These are phyloP conservation scores for Voacanga thouarsii DNA, from an alignment of 257 asterid genomes.

Conservation along the genomic window DNA sequence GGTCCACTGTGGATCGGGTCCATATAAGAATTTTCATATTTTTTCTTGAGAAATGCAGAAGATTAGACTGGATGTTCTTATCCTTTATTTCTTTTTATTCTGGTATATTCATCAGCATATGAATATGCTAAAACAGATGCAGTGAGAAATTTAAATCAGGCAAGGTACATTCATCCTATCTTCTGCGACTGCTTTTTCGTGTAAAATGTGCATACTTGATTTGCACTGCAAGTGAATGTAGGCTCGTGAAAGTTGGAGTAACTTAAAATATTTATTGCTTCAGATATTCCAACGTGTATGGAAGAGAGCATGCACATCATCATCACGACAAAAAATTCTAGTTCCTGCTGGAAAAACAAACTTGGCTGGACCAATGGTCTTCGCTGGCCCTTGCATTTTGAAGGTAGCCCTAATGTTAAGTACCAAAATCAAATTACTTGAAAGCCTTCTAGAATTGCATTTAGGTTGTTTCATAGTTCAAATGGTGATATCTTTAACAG, in stretches of 20 bases:
- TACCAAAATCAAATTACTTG: neutral
- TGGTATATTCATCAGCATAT: neutral
- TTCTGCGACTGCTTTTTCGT: neutral
- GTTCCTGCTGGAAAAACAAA: slow-evolving; percentile 44
- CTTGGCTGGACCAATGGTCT: slow-evolving; percentile 47
- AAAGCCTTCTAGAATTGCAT: neutral
- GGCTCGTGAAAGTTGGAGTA: too few relatives aligned
- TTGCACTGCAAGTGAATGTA: neutral
- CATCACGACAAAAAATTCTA: slow-evolving; percentile 37
- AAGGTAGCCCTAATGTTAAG: slow-evolving; percentile 55
- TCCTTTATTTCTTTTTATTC: neutral
- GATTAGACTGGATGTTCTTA: neutral
- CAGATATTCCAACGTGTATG: slow-evolving; percentile 60
- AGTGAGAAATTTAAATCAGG: neutral
- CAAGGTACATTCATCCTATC: neutral
- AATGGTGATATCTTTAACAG: neutral
- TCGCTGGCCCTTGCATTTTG: slow-evolving; percentile 73
- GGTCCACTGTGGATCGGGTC: too few relatives aligned
- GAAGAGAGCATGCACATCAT: slow-evolving; percentile 49
- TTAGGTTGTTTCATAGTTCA: neutral
- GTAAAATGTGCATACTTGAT: neutral
- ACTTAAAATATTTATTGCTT: neutral
- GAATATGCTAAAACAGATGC: neutral
- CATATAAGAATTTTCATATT: too few relatives aligned
- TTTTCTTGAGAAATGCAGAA: neutral